These are phyloP conservation scores for Aspergillus neotritici DNA, from an alignment of 2,329 filamentous ascomycete species.

Conservation along the genomic window DNA sequence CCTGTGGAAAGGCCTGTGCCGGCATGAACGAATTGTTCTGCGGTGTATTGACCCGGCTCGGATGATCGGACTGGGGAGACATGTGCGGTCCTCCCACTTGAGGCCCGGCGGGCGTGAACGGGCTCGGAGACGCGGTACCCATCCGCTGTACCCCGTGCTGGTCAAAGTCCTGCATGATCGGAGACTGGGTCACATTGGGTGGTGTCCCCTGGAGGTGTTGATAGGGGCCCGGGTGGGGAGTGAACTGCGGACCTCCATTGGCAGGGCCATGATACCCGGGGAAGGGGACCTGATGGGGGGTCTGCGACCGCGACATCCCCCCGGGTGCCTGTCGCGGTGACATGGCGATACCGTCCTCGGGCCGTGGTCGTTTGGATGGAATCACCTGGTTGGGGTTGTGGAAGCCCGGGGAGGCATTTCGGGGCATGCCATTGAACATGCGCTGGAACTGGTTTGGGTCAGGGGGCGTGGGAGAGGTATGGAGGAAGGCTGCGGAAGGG, in stretches of 20 bases:
- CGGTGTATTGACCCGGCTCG: conserved; percentile 59
- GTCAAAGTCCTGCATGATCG: conserved; percentile 72
- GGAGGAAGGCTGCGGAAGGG: conserved; percentile 45
- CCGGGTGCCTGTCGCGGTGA: conserved; percentile 72
- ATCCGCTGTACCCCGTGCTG: conserved; percentile 69
- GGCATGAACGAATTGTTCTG: conserved; percentile 67
- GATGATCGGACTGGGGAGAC: conserved; percentile 72
- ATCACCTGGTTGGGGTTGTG: conserved; percentile 75
- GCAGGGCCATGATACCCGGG: conserved; percentile 63
- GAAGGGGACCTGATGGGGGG: conserved; percentile 72
- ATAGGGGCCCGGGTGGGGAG: conserved; percentile 62
- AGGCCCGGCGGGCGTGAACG: conserved; percentile 72
- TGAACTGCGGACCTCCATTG: conserved; percentile 57
- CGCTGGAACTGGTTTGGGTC: conserved; percentile 52
- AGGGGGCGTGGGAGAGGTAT: conserved; percentile 41
- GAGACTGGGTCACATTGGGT: conserved; percentile 81
- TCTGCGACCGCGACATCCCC: conserved; percentile 84
- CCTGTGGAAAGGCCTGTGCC: conserved; percentile 36
- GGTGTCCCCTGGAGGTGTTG: conserved; percentile 79
- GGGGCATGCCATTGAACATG: conserved; percentile 78
- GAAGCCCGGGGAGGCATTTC: conserved; percentile 75
- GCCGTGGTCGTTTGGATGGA: conserved; percentile 80
- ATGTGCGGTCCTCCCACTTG: conserved; percentile 62
- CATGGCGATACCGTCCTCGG: conserved; percentile 77
- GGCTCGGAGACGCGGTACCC: conserved; percentile 86